phyloP scores from a whole-genome alignment of 805 yeast species.

The Wickerhamiella allomyrinae region DNA sequence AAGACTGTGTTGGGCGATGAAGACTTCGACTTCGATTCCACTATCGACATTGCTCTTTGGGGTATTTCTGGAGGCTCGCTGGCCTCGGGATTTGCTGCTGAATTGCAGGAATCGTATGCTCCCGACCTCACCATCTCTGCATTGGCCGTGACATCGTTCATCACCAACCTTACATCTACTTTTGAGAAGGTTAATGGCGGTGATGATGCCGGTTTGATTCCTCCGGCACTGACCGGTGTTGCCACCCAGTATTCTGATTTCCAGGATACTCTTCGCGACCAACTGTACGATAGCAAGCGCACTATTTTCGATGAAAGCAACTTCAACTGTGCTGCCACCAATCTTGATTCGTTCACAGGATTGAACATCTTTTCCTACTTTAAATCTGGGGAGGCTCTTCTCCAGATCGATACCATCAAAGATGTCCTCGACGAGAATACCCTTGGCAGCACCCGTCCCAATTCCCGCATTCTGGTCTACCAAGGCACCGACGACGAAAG shows the following conservation, averaged over 20 bases:
- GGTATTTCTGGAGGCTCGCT: conserved; percentile 21
- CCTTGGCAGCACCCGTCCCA: conserved; percentile 16
- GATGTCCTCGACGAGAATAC: conserved; percentile 12
- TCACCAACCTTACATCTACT: conserved; percentile 11
- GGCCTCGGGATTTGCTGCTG: conserved; percentile 22
- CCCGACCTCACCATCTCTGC: conserved; percentile 20
- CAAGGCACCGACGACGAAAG: conserved; percentile 19
- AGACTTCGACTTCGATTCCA: conserved; percentile 1
- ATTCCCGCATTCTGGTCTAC: conserved; percentile 16
- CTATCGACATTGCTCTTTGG: conserved; percentile 12
- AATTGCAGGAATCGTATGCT: conserved; percentile 17
- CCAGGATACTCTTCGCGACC: conserved; percentile 2
- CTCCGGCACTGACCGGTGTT: conserved; percentile 17
- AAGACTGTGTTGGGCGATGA: conserved; percentile 15
- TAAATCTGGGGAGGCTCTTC: conserved; percentile 10
- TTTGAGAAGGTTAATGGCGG: conserved; percentile 10
- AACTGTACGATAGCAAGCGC: conserved; percentile 12
- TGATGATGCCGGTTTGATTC: conserved; percentile 16
- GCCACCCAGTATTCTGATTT: conserved; percentile 16
- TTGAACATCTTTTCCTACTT: conserved; percentile 5
- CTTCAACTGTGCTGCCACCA: too few relatives aligned
- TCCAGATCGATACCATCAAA: conserved; percentile 7
- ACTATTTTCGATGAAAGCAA: too few relatives aligned
- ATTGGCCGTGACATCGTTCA: conserved; percentile 18
- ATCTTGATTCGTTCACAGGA: neutral